phyloP scores from a whole-genome alignment of 495 filamentous ascomycete species.

The Glonium stellatum region DNA sequence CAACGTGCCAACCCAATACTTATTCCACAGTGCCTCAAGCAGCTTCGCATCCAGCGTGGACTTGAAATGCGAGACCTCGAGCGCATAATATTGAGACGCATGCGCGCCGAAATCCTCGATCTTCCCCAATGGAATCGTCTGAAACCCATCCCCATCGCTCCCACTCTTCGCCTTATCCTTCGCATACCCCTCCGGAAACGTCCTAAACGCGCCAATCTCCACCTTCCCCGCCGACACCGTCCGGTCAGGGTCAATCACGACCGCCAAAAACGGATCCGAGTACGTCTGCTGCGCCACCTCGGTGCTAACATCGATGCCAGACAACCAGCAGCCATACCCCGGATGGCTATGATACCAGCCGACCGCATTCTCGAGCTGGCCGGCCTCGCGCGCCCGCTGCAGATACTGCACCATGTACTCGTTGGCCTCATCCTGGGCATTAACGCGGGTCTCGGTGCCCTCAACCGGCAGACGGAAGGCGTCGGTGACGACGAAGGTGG shows the following conservation, averaged over 20 bases:
- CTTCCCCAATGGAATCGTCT: slow-evolving; percentile 82
- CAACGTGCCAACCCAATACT: slow-evolving; percentile 99
- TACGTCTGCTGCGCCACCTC: slow-evolving; percentile 75
- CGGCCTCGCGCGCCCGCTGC: slow-evolving; percentile 60
- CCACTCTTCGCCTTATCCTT: slow-evolving; percentile 19
- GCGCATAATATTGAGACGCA: slow-evolving; percentile 76
- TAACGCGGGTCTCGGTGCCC: slow-evolving; percentile 95
- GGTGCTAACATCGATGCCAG: slow-evolving; percentile 89
- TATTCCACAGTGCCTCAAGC: slow-evolving; percentile 91
- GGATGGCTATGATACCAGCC: slow-evolving; percentile 99
- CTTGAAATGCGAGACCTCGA: slow-evolving; percentile 91
- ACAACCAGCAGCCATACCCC: slow-evolving; percentile 97
- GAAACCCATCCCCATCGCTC: slow-evolving; percentile 49
- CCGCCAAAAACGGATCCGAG: slow-evolving; percentile 85
- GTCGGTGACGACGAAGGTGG: slow-evolving; percentile 88
- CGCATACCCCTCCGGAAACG: slow-evolving; percentile 68
- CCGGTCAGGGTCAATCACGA: slow-evolving; percentile 95
- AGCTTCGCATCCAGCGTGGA: slow-evolving; percentile 78
- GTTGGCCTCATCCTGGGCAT: slow-evolving; percentile 88
- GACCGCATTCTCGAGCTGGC: slow-evolving; percentile 80
- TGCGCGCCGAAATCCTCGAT: slow-evolving; percentile 96
- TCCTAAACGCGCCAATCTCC: slow-evolving; percentile 95
- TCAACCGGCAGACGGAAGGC: slow-evolving; percentile 92
- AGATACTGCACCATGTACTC: slow-evolving; percentile 93
- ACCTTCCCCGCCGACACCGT: slow-evolving; percentile 93